phyloP scores from a whole-genome alignment of 495 filamentous ascomycete genomes.

The Aspergillus diversus region DNA sequence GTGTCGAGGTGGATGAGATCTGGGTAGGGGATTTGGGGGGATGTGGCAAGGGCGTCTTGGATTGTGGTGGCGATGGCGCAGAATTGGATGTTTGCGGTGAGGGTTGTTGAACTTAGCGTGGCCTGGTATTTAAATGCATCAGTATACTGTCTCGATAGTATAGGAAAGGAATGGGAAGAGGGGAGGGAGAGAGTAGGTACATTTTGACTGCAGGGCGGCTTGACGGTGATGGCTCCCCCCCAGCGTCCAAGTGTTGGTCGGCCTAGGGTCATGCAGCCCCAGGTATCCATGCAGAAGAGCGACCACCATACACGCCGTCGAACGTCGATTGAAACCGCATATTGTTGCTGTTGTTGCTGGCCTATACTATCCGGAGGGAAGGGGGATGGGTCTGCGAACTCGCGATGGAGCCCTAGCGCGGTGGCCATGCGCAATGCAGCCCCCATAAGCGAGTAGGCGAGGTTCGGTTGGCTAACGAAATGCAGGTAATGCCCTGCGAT shows the following conservation, averaged over 20 bases:
- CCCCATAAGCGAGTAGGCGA: conserved; percentile 47
- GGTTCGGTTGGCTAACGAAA: conserved; percentile 73
- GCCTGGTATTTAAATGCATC: no score
- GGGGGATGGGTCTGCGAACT: conserved; percentile 43
- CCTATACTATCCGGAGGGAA: no score
- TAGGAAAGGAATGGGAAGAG: no score
- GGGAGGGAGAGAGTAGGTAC: conserved; percentile 57
- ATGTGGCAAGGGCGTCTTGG: conserved; percentile 68
- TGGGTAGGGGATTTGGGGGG: conserved; percentile 56
- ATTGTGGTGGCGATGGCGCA: conserved; percentile 71
- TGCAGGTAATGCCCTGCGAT: conserved; percentile 75
- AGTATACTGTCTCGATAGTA: no score
- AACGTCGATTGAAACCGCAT: conserved; percentile 19
- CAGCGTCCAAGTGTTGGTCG: conserved; percentile 72
- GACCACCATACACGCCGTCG: conserved; percentile 76
- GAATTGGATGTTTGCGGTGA: conserved; percentile 73
- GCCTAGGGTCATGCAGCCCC: conserved; percentile 74
- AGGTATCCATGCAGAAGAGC: conserved; percentile 75
- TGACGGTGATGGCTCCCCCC: conserved; percentile 66
- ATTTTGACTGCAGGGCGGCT: not conserved
- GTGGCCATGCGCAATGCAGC: conserved; percentile 11
- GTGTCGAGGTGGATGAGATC: conserved; percentile 61
- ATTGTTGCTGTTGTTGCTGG: no score
- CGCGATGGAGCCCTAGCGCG: conserved; percentile 68
- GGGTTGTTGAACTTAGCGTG: not conserved